phyloP scores from a whole-genome alignment of 73 alveolate species.

The Stentor coeruleus region DNA sequence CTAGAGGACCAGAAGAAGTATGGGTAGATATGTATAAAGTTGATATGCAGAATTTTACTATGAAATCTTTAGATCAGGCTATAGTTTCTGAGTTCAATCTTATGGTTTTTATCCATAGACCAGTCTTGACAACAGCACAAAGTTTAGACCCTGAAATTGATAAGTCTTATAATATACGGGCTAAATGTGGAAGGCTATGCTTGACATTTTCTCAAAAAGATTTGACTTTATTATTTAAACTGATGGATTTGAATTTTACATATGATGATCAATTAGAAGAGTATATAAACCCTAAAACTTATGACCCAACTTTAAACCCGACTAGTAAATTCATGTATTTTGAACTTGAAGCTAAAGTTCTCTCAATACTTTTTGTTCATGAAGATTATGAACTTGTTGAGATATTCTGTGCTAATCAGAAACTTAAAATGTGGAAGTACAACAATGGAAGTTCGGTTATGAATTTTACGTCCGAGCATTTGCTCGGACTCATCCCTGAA shows the following conservation, averaged over 20 bases:
- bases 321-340: neutral
- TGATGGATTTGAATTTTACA: neutral
- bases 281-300: neutral
- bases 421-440: neutral
- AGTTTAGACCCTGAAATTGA: neutral
- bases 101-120: neutral
- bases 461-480: neutral
- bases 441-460: conserved; percentile 1
- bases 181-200: neutral
- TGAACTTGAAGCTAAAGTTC: neutral
- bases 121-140: neutral
- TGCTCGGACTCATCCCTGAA: neutral
- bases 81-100: neutral
- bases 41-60: neutral
- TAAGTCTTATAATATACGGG: neutral
- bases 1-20: neutral
- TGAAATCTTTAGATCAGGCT: neutral
- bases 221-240: neutral
- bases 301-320: neutral
- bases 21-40: conserved; percentile 3
- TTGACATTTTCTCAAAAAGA: neutral
- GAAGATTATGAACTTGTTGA: neutral
- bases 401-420: neutral
- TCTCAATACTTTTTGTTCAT: neutral
- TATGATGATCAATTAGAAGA: conserved; percentile 24